Evolutionary conservation across 2,329 filamentous ascomycete genomes (phyloP).

Genomic region (Coniella lustricola): DNA sequence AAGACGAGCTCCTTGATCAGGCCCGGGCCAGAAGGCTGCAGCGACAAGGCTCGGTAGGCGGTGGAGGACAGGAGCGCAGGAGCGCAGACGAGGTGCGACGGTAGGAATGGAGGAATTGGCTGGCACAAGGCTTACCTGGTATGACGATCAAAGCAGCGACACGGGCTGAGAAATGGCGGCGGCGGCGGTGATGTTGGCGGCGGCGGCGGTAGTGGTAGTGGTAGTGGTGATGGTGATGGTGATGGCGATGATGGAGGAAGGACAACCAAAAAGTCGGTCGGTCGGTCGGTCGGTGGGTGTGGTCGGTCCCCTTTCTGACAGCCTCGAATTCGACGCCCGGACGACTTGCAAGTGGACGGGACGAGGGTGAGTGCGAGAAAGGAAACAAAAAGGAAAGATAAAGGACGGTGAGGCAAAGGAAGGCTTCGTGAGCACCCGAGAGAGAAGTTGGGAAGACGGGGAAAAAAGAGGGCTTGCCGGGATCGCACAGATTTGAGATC

Average conservation of each 20-base stretch:
- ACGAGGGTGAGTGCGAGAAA: constrained; percentile 1
- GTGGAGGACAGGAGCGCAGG: not conserved
- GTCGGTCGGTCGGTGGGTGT: constrained; percentile 2
- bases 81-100: not conserved
- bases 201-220: not conserved
- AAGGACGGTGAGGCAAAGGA: not conserved
- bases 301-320: not conserved
- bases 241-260: not conserved
- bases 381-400: constrained; percentile 5
- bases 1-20: not conserved
- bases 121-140: constrained; percentile 8
- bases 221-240: not conserved
- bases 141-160: constrained; percentile 4
- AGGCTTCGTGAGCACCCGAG: not conserved
- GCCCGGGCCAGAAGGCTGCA: not conserved
- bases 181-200: not conserved
- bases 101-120: not conserved
- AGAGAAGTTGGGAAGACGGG: not conserved
- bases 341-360: constrained; percentile 3
- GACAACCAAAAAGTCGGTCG: not conserved
- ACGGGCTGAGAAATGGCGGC: constrained; percentile 1
- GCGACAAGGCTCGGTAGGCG: not conserved
- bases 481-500: constrained; percentile 7
- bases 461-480: constrained; percentile 9
- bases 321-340: constrained; percentile 12